Conservation (phyloP, 2,329 filamentous ascomycete species). For the Dichotomopilus funicola region DNA sequence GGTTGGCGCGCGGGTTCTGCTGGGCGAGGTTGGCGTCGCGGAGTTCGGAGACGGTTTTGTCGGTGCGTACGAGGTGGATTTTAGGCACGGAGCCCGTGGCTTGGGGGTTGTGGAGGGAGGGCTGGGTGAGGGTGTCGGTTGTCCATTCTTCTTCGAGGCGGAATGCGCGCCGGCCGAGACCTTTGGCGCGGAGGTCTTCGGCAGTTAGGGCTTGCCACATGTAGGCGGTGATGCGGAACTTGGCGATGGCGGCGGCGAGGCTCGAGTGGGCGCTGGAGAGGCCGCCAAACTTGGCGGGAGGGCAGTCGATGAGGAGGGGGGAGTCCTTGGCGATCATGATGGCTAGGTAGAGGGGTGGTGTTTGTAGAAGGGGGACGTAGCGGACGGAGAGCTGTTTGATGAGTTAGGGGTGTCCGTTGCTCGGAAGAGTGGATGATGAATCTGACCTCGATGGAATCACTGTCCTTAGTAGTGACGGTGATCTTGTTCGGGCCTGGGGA, state of each 20-base stretch:
- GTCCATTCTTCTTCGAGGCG: constrained; percentile 70
- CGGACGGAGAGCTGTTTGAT: constrained; percentile 16
- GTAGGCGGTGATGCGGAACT: constrained; percentile 68
- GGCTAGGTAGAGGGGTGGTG: constrained; percentile 63
- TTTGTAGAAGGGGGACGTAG: constrained; percentile 50
- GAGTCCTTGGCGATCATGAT: constrained; percentile 66
- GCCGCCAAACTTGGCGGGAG: constrained; percentile 51
- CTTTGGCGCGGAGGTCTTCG: constrained; percentile 65
- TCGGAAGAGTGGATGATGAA: not conserved
- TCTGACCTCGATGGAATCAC: constrained; percentile 4
- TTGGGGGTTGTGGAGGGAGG: constrained; percentile 13
- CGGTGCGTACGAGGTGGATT: constrained; percentile 59
- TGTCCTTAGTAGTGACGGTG: not conserved
- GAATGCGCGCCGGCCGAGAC: constrained; percentile 63
- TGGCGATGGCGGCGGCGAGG: constrained; percentile 58
- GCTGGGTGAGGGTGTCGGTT: constrained; percentile 53
- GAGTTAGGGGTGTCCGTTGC: not conserved
- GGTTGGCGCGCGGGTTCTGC: constrained; percentile 50
- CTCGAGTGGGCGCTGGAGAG: constrained; percentile 44
- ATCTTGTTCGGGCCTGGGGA: constrained; percentile 15
- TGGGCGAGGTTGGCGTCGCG: constrained; percentile 58
- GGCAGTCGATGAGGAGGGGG: constrained; percentile 60
- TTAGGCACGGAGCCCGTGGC: constrained; percentile 42
- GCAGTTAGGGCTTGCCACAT: constrained; percentile 72
- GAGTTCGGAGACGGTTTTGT: constrained; percentile 61